Base-by-base conservation (phyloP, 106 monocot genomes). In the Allium cepa region DNA sequence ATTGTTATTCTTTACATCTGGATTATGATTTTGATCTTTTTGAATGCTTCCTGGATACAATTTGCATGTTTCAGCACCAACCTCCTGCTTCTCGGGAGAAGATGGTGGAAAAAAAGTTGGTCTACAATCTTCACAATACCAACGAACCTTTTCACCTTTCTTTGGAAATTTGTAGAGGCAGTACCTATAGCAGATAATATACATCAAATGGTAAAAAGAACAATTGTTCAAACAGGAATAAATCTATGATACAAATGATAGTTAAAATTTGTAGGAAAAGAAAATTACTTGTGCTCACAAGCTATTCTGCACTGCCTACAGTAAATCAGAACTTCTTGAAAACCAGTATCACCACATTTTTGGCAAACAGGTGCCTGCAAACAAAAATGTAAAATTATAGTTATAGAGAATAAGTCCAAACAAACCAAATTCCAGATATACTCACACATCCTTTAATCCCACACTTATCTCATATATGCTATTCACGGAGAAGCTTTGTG, bases 321-420 rank as follows among this genome's bases (percentile, higher is more conserved):
- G 57, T 50, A 75, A 47, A 72, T 46, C 51, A 83, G 50, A 56
- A 79, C 67, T 36, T 78, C 67, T 2, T 14, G 8, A 59, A 67
- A 78, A 60, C 83, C 83, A 27, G 14, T 10, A 12, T n/a, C 49
- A n/a, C 83, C 83, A 72, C 83, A 83, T 68, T 46, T 62, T 14
- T 75, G 83, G 57, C 83, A 83, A 71, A 73, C 17, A 62, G 17
- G 12, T 47, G 15, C 68, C 78, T 79, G 67, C 67, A 67, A 56
- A 17, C 8, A 4, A 26, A 53, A 15, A 68, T 4, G 36, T 36
- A 36, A 36, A 36, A 36, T 36, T 36, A 36, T 36, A 36, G 5
- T 36, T 36, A 36, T 36, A 36, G 36, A 36, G 36, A 36, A 36
- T 2, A 22, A 22, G 22, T 22, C 22, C 22, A 36, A 36, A 4